Base-by-base conservation (phyloP, 2,329 filamentous ascomycete species). In the Aspergillus sp. region DNA sequence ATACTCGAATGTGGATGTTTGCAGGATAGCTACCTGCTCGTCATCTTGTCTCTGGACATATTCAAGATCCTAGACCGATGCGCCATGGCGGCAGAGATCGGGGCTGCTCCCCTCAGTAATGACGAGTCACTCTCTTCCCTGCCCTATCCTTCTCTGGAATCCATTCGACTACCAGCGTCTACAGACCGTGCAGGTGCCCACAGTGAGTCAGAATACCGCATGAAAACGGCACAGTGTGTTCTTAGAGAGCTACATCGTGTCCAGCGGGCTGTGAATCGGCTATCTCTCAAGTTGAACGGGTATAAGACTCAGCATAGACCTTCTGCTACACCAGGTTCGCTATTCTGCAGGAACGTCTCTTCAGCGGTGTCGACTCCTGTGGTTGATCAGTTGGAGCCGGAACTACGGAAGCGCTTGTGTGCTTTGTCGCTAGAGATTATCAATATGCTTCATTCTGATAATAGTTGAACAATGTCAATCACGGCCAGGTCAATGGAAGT, bases 161-260 rank as follows among this genome's bases (percentile, higher is more conserved):
- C 40, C 13, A 19, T 42, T 19, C 40, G n/a, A 17, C 19, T 42
- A 11, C 40, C n/a, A 16, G 17, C 40, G 19, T 16, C n/a, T 16
- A 17, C 40, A 13, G 40, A 16, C 8, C 13, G n/a, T 16, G n/a
- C 3, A 4, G 40, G 19, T n/a, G 40, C 11, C 14, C 11, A 11
- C 10, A 16, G 16, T 3, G 40, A n/a, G 10, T n/a, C 50, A 54
- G 16, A 30, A 26, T 20, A 33, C 40, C 49, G 40, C 13, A 46
- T 16, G 41, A 57, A 63, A 56, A 57, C 62, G 2, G 64, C 66
- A 14, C 70, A 71, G 60, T 55, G 68, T 9, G 63, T 73, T 14
- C 65, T 74, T n/a, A 57, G 63, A 32, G 69, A 74, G 51, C 56
- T 74, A 36, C 67, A 73, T 51, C 66, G 65, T 35, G 67, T 68